Evolutionary conservation across 2,329 filamentous ascomycete species (phyloP), one percentile per base, ranked within the genome.

Genomic region (Phialophora expanda): DNA sequence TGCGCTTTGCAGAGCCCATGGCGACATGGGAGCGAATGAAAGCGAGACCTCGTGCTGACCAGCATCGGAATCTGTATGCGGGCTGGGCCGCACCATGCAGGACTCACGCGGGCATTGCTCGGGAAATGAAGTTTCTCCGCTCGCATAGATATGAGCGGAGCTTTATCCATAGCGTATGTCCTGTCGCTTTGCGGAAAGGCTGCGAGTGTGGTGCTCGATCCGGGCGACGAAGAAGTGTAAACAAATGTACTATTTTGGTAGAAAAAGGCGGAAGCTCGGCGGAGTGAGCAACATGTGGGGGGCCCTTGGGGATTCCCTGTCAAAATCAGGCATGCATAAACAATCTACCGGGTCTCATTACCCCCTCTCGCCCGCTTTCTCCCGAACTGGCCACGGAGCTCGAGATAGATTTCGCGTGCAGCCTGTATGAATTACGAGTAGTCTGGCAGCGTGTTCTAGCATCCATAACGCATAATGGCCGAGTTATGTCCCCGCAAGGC

Each of bases 231-330:
- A 41, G 20, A n/a, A 30, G 56, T 50, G 67, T 69, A 69, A 69
- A 66, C 67, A 69, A 65, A 69, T 69, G 58, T 58, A 69, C 67
- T 66, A 65, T 65, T 69, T 48, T 59, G 67, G 67, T 56, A 66
- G 26, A 9, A 65, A 69, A 69, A 56, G 64, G 64, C 67, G 61
- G 41, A 64, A 69, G 57, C 58, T 69, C 64, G 66, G 66, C 26
- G 32, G 51, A 28, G 34, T 54, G 20, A 32, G 46, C 24, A 62
- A 50, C 59, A 56, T 61, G 63, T 65, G 66, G 66, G 58, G 56
- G 62, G 51, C n/a, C n/a, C 30, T 60, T 32, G 58, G 58, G 58
- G 58, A 38, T 55, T 41, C 22, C 1, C 20, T 38, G 9, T 53
- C 44, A 44, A 17, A 41, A 38, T 11, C 12, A 51, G 44, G 28